Percentiles rank a stretch among this genome's conserved stretches.
Conservation (phyloP, 169 alveolate species). For the Cystoisospora suis region DNA sequence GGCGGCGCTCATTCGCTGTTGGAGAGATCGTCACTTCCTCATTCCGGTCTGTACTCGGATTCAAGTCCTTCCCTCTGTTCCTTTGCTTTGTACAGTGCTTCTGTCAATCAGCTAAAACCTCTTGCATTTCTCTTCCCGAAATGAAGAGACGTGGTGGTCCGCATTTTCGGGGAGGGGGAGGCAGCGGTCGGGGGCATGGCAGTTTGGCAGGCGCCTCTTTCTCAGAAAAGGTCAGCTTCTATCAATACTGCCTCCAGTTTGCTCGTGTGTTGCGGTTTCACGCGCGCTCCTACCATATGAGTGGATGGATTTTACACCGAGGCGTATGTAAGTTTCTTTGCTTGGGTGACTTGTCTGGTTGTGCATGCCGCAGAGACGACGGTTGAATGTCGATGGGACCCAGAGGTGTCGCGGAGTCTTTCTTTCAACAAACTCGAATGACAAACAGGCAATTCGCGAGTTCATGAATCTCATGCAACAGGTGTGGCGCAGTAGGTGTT, state of each 20-base stretch:
- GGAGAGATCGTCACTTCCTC: too few species aligned
- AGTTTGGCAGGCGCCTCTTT: background rate
- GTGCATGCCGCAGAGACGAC: background rate
- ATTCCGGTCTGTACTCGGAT: too few species aligned
- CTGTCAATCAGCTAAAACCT: background rate
- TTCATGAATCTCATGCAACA: background rate
- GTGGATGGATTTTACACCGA: background rate
- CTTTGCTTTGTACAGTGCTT: background rate
- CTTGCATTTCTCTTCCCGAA: background rate
- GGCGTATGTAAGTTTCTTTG: background rate
- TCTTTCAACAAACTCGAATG: background rate
- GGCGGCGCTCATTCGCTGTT: too few species aligned
- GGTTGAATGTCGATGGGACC: background rate
- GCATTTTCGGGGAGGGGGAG: background rate
- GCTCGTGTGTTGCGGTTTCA: too few species aligned
- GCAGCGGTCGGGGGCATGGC: background rate
- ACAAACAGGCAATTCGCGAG: background rate
- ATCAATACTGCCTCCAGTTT: too few species aligned
- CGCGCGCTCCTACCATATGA: background rate
- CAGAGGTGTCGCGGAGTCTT: background rate
- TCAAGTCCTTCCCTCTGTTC: too few species aligned
- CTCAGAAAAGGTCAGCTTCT: background rate
- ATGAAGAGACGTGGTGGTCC: constrained; percentile 1
- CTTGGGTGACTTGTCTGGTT: background rate
- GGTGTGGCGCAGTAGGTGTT: background rate